A percentile compares a stretch with the other conserved stretches of the same genome.
phyloP scores from a whole-genome alignment of 73 alveolate species.

The Paramecium caudatum region DNA sequence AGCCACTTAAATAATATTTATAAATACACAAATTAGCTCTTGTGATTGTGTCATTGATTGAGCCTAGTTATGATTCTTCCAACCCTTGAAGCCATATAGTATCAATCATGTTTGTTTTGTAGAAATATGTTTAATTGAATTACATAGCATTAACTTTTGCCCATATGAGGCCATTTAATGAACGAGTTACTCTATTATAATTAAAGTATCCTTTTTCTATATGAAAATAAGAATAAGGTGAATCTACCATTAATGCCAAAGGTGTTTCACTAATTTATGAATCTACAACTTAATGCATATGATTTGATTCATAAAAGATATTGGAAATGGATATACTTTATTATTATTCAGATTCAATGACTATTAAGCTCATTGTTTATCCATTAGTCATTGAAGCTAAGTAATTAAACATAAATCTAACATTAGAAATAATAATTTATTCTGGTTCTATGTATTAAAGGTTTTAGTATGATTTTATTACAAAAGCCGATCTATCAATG shows the following conservation, averaged over 20 bases:
- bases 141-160: not conserved
- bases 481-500: conserved; percentile 10
- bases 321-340: not conserved
- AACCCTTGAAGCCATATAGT: not conserved
- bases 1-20: not conserved
- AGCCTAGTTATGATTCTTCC: conserved; percentile 1
- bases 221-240: not conserved
- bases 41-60: not conserved
- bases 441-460: not conserved
- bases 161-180: conserved; percentile 8
- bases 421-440: not conserved
- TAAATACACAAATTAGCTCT: not conserved
- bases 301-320: not conserved
- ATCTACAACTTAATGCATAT: conserved; percentile 7
- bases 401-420: not conserved
- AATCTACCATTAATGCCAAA: not conserved
- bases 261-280: conserved; percentile 21
- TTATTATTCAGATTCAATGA: not conserved
- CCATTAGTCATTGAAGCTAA: not conserved
- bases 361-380: not conserved
- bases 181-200: conserved; percentile 15
- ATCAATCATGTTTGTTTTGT: not conserved
- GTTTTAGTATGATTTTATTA: conserved; percentile 13
- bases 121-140: not conserved
- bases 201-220: not conserved